phyloP scores from a whole-genome alignment of 2,329 filamentous ascomycete genomes.

The Pseudogymnoascus sp. region DNA sequence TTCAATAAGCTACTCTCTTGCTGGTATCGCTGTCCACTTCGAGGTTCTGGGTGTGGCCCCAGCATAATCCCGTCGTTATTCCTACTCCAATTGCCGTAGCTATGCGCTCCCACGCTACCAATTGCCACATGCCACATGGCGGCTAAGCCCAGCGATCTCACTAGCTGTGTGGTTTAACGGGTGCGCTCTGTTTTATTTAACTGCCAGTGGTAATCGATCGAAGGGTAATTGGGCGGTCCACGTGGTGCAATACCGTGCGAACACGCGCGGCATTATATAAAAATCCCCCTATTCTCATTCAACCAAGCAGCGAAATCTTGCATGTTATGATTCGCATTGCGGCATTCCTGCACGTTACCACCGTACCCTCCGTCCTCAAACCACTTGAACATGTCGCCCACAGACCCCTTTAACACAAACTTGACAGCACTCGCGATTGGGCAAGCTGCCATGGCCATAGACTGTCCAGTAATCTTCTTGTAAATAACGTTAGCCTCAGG shows the following conservation, averaged over 20 bases:
- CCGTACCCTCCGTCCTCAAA: conserved; percentile 17
- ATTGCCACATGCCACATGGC: neutral
- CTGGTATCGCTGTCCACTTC: neutral
- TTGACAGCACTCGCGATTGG: conserved; percentile 14
- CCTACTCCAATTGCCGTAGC: neutral
- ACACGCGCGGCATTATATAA: neutral
- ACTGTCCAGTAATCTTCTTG: conserved; percentile 17
- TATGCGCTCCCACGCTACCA: neutral
- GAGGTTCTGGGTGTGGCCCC: neutral
- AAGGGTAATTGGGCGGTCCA: neutral
- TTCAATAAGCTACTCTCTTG: neutral
- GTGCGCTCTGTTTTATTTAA: neutral
- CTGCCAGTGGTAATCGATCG: neutral
- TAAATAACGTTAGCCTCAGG: conserved; percentile 23
- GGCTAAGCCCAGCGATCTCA: neutral
- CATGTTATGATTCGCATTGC: conserved; percentile 33
- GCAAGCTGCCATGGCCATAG: conserved; percentile 20
- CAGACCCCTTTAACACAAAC: conserved; percentile 14
- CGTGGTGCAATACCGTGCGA: neutral
- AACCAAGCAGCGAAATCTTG: conserved; percentile 38
- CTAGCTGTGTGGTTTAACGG: neutral
- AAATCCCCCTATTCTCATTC: conserved; percentile 20
- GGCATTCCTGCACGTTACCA: conserved; percentile 29
- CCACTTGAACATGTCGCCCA: conserved; percentile 19
- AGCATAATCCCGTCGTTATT: neutral